Evolutionary conservation across 1,139 yeast species (phyloP).

Genomic region (Debaryomyces robertsiae): DNA sequence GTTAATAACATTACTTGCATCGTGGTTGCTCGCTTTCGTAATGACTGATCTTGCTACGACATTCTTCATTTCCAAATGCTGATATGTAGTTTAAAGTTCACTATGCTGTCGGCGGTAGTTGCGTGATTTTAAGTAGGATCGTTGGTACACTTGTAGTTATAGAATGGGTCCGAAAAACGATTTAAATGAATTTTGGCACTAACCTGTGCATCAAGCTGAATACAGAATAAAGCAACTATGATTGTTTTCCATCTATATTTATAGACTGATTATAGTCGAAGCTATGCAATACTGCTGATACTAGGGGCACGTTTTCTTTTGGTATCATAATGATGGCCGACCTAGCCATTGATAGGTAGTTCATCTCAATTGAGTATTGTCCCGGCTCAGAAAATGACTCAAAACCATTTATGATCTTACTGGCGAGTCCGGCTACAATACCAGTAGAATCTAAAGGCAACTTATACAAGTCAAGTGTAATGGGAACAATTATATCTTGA

Average conservation of each 20-base stretch:
- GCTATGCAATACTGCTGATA: conserved; percentile 22
- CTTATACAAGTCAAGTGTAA: conserved; percentile 55
- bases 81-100: no score
- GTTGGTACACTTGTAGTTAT: neutral
- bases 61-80: no score
- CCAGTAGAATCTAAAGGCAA: conserved; percentile 67
- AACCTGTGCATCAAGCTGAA: no score
- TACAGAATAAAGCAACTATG: no score
- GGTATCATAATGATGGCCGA: conserved; percentile 65
- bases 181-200: neutral
- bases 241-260: no score
- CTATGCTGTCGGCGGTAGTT: no score
- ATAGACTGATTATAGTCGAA: neutral
- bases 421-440: conserved; percentile 68
- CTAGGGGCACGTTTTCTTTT: conserved; percentile 46
- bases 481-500: conserved; percentile 60
- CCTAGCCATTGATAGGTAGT: conserved; percentile 63
- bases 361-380: conserved; percentile 48
- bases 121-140: neutral
- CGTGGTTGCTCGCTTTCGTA: no score
- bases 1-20: no score
- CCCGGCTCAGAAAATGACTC: conserved; percentile 18
- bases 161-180: neutral
- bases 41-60: no score
- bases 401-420: conserved; percentile 44